A percentile compares a stretch with the other conserved stretches of the same genome.
Evolutionary conservation across 2,329 filamentous ascomycete genomes (phyloP).

Genomic region (Ophiobolus disseminans): DNA sequence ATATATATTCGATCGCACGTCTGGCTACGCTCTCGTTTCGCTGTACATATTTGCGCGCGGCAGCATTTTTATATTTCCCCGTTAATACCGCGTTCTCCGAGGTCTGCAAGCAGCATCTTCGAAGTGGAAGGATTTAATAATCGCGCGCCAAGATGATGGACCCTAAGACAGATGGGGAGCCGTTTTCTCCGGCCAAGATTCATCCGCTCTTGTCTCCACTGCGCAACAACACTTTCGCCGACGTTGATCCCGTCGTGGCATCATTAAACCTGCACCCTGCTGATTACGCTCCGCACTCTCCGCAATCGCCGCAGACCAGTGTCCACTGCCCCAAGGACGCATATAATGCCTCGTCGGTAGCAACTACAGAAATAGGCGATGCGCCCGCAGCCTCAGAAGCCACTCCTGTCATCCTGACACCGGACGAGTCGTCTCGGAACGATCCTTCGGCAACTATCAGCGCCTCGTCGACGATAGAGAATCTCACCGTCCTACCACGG

Average conservation of each 20-base stretch:
- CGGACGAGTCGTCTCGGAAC: constrained; percentile 38
- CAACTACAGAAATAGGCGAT: constrained; percentile 34
- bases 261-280: constrained; percentile 32
- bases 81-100: constrained; percentile 12
- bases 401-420: constrained; percentile 22
- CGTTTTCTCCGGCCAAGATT: constrained; percentile 43
- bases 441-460: constrained; percentile 30
- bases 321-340: constrained; percentile 27
- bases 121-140: constrained; percentile 4
- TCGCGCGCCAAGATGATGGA: constrained; percentile 31
- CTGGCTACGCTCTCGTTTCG: constrained; percentile 39
- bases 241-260: constrained; percentile 40
- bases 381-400: constrained; percentile 32
- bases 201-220: constrained; percentile 46
- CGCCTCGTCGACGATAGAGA: constrained; percentile 45
- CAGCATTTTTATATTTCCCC: constrained; percentile 4
- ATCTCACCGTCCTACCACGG: constrained; percentile 40
- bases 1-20: constrained; percentile 31
- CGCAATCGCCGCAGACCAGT: constrained; percentile 34
- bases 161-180: constrained; percentile 35
- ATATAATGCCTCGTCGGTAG: constrained; percentile 41
- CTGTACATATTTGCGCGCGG: constrained; percentile 24
- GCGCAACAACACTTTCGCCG: constrained; percentile 36
- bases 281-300: constrained; percentile 28
- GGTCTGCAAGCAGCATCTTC: constrained; percentile 7